Percentiles rank a stretch among this genome's conserved stretches.
phyloP scores from a whole-genome alignment of 176 grass and related monocot genomes.

The Otatea glauca region DNA sequence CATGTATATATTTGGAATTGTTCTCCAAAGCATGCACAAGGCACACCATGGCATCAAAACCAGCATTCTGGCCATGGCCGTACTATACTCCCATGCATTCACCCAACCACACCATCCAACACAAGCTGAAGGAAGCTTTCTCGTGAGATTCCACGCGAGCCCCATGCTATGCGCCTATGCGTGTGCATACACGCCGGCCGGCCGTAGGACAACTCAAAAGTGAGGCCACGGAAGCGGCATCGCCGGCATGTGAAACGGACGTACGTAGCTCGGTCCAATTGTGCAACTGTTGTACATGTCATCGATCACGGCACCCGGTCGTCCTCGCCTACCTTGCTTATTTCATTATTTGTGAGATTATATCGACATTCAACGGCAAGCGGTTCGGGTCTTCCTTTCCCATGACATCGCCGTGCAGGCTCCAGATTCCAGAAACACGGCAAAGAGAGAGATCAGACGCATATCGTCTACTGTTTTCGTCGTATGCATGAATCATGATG shows the following conservation, averaged over 20 bases:
- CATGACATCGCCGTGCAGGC: neutral
- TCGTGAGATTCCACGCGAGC: neutral
- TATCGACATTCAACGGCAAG: neutral
- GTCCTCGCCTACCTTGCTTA: neutral
- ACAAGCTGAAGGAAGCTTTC: neutral
- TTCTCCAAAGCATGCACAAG: neutral
- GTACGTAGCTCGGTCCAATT: conserved; percentile 13
- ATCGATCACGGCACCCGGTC: neutral
- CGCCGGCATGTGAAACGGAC: conserved; percentile 4
- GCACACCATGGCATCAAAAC: neutral
- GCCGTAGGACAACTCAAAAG: conserved; percentile 33
- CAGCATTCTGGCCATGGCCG: neutral
- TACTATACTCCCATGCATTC: neutral
- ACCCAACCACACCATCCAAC: neutral
- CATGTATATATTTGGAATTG: neutral
- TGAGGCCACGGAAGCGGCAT: conserved; percentile 29
- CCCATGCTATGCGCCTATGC: conserved; percentile 2
- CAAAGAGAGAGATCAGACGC: neutral
- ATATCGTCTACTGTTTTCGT: neutral
- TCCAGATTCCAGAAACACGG: neutral
- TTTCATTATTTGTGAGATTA: neutral
- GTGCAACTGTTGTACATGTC: conserved; percentile 34
- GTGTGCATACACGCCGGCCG: neutral
- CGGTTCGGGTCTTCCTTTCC: neutral
- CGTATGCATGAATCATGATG: neutral